Percentiles rank a stretch among this genome's conserved stretches.
These are phyloP conservation scores for Hanseniaspora pseudoguilliermondii DNA, from an alignment of 805 yeast species.

Conservation along the genomic window DNA sequence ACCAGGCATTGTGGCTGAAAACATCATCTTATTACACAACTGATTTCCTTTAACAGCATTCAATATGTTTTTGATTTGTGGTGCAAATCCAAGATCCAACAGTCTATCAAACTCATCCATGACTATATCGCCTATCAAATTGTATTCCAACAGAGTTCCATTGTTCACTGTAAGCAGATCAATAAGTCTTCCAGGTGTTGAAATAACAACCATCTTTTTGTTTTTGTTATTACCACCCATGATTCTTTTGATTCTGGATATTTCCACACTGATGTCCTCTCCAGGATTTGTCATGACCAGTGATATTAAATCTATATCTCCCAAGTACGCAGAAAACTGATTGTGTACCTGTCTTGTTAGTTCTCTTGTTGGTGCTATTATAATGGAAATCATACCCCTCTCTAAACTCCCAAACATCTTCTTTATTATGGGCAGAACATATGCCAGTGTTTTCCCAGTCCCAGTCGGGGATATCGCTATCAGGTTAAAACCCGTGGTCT, in stretches of 20 bases:
- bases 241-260: conserved; percentile 53
- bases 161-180: conserved; percentile 74
- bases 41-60: conserved; percentile 68
- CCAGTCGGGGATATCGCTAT: conserved; percentile 95
- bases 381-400: conserved; percentile 65
- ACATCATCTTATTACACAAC: conserved; percentile 58
- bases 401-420: conserved; percentile 46
- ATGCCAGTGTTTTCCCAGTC: conserved; percentile 88
- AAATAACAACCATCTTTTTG: conserved; percentile 65
- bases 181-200: conserved; percentile 91
- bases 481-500: conserved; percentile 75
- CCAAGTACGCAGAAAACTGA: conserved; percentile 49
- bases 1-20: conserved; percentile 86
- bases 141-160: conserved; percentile 56
- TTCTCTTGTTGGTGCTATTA: conserved; percentile 87
- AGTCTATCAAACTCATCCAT: conserved; percentile 93
- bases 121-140: conserved; percentile 66
- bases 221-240: not conserved
- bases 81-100: conserved; percentile 96
- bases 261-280: conserved; percentile 63
- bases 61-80: conserved; percentile 76
- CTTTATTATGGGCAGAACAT: conserved; percentile 68
- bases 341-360: conserved; percentile 70
- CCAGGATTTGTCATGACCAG: conserved; percentile 23
- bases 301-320: conserved; percentile 15